Evolutionary conservation across 2,329 filamentous ascomycete species (phyloP), one percentile per base, ranked within the genome.

Genomic region (Xenosphaeropsis pyriputrescens): DNA sequence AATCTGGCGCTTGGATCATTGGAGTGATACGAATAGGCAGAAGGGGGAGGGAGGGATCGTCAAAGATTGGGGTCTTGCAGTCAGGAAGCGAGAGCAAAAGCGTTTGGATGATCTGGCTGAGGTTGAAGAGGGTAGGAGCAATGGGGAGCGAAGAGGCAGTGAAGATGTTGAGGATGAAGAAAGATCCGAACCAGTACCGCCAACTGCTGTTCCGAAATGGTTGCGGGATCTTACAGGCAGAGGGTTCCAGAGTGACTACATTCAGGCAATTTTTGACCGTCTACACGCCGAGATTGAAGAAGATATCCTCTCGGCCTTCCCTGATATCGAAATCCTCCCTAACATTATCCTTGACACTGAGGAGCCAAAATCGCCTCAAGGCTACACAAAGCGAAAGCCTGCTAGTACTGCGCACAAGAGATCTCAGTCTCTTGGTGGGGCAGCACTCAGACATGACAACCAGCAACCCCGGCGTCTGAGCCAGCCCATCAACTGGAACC

Each of bases 81-180:
- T 78, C 35, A 67, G 77, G 33, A 79, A 78, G 57, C 70, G 79
- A 12, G 77, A 82, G 51, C 64, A 74, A 49, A 64, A 69, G 46
- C 67, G 75, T 4, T 57, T 75, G 6, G 62, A 66, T 42, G 59
- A 61, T 36, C 52, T 57, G 2, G 49, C 42, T 30, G 43, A 43
- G 15, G 32, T 32, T 4, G 49, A 47, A 12, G 42, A 47, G 26
- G 55, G 54, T 45, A 42, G 51, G 39, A 45, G 42, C 39, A 44
- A 41, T 16, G 29, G 38, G 11, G 45, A 44, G 15, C 45, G 47
- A 3, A 16, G 37, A 3, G 46, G 45, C 35, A 45, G 43, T 9
- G 31, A 34, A 8, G 41, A 45, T 16, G 40, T 45, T 33, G 41
- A 43, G 11, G 26, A 35, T 18, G 35, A 33, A 22, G 36, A 36